phyloP scores from a whole-genome alignment of 768 basidiomycete genomes.

The Mrakia gelida region DNA sequence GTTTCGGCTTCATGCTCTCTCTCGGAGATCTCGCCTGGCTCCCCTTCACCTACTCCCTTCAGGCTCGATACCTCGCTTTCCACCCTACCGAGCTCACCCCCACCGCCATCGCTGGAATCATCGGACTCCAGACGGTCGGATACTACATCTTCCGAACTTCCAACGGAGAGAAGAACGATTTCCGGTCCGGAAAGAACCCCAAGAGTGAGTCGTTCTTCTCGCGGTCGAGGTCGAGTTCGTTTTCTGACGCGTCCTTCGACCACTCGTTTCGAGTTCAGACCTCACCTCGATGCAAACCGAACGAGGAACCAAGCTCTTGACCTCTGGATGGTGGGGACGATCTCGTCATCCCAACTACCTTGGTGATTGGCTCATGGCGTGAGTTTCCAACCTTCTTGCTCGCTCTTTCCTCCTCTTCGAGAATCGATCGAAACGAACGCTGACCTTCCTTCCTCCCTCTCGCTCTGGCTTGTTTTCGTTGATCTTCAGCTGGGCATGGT shows the following conservation, averaged over 20 bases:
- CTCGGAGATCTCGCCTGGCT: constrained; percentile 91
- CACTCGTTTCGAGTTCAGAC: constrained; percentile 51
- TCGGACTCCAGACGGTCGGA: constrained; percentile 64
- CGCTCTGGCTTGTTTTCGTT: not conserved
- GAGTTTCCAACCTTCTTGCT: constrained; percentile 29
- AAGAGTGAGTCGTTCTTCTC: constrained; percentile 59
- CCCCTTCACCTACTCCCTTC: constrained; percentile 82
- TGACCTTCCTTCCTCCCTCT: not conserved
- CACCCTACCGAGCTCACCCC: constrained; percentile 71
- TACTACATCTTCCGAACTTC: constrained; percentile 85
- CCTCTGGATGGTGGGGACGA: constrained; percentile 94
- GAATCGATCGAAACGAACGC: constrained; percentile 61
- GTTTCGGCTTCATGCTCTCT: constrained; percentile 97
- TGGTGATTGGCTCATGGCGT: constrained; percentile 46
- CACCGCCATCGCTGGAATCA: constrained; percentile 54
- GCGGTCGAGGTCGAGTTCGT: not conserved
- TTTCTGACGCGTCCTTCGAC: not conserved
- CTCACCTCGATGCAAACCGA: constrained; percentile 72
- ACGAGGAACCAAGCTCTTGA: constrained; percentile 82
- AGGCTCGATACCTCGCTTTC: constrained; percentile 93
- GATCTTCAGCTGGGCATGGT: constrained; percentile 76
- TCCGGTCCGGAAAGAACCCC: constrained; percentile 86
- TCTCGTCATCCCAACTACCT: constrained; percentile 68
- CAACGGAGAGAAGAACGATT: constrained; percentile 93
- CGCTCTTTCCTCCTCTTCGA: constrained; percentile 39